Base-by-base conservation (phyloP, 2,329 filamentous ascomycete genomes). In the Phoma sp. region DNA sequence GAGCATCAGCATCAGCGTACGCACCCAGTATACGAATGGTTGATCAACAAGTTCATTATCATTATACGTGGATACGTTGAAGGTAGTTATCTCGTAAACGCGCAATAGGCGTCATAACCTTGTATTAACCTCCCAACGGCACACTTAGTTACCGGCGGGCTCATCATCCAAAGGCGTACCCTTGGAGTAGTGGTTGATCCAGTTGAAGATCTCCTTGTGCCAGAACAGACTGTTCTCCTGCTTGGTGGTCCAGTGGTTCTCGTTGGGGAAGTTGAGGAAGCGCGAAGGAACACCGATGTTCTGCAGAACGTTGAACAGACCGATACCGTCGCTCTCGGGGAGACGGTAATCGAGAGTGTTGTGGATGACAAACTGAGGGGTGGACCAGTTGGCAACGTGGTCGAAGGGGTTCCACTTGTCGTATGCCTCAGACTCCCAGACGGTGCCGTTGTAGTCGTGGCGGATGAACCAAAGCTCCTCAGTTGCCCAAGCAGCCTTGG, bases 221-320 rank as follows among this genome's bases (percentile, higher is more conserved):
- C 93, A 98, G n/a, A 96, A 84, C 20, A 97, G 78, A 4, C 87
- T 90, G 74, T 98, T 98, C 75, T 97, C 93, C 0, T 89, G 89
- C 71, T 96, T 95, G 45, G 96, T 71, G 2, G 96, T 92, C 90
- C 91, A 88, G 64, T 90, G 87, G 49, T 87, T 85, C 76, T 91
- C 89, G 65, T 91, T 91, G 0, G 91, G 90, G 74, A 96, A 96
- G 45, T 86, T 88, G 60, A 96, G 72, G 65, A 96, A 85, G 53
- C 88, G 86, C 73, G 89, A 93, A 5, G 90, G 88, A 1, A 96
- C 82, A 1, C 87, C 87, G 47, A 84, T 84, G 21, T 87, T 85
- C 75, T 96, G 92, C 23, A 96, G 79, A 7, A 93, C 87, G 60
- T 96, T 96, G 79, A 96, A 96, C 53, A 91, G 87, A 9, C 87